Conservation (phyloP, 2,329 filamentous ascomycete genomes). For the Curvularia spicifera region DNA sequence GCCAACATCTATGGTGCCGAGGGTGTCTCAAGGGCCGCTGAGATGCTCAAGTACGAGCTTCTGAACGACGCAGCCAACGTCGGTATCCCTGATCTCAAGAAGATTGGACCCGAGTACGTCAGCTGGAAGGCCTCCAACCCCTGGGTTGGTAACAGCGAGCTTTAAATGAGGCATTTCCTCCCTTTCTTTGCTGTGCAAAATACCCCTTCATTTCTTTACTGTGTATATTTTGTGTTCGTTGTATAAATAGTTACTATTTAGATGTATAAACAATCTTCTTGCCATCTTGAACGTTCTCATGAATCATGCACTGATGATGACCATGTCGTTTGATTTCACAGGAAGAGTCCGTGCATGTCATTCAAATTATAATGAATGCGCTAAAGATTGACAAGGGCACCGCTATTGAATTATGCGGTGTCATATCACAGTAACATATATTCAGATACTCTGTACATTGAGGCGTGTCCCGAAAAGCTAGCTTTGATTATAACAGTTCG, state of each 20-base stretch:
- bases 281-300: neutral
- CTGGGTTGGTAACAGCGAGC: conserved; percentile 19
- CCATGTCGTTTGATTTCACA: neutral
- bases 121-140: conserved; percentile 28
- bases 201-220: neutral
- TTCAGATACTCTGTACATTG: too few species aligned
- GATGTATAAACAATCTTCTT: neutral
- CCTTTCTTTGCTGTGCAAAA: neutral
- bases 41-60: conserved; percentile 61
- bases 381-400: neutral
- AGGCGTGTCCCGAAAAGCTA: too few species aligned
- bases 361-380: neutral
- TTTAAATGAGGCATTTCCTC: neutral
- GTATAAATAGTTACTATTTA: neutral
- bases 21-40: conserved; percentile 64
- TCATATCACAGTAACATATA: too few species aligned
- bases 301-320: neutral
- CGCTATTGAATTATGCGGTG: neutral
- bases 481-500: too few species aligned
- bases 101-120: conserved; percentile 35
- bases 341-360: neutral
- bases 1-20: conserved; percentile 64
- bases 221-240: conserved; percentile 3
- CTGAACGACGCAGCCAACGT: conserved; percentile 44
- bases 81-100: conserved; percentile 40